phyloP scores from a whole-genome alignment of 2,329 filamentous ascomycete species.

The Penicillium sp. region DNA sequence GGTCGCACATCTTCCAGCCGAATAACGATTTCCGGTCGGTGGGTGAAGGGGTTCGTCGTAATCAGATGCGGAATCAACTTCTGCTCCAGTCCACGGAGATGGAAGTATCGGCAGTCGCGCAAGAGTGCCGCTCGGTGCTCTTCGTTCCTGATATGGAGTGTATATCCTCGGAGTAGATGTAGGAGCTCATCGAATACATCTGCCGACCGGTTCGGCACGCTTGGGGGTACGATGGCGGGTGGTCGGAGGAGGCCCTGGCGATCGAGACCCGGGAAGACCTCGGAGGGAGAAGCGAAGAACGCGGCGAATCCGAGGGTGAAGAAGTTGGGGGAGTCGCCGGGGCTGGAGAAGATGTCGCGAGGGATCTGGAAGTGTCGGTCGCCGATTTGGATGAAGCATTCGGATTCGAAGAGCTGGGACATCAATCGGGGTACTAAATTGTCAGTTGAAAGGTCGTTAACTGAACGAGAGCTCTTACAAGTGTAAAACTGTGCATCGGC shows the following conservation, averaged over 20 bases:
- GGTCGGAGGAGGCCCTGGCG: slow-evolving; percentile 78
- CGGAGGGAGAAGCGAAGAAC: slow-evolving; percentile 78
- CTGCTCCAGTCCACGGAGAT: slow-evolving; percentile 89
- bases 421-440: slow-evolving; percentile 81
- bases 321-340: slow-evolving; percentile 93
- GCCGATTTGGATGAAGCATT: slow-evolving; percentile 90
- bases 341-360: slow-evolving; percentile 79
- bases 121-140: slow-evolving; percentile 76
- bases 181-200: slow-evolving; percentile 82
- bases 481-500: slow-evolving; percentile 95
- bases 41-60: slow-evolving; percentile 70
- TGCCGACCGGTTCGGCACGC: slow-evolving; percentile 78
- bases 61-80: slow-evolving; percentile 76
- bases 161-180: slow-evolving; percentile 80
- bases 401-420: slow-evolving; percentile 86
- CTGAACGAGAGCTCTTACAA: slow-evolving; percentile 52
- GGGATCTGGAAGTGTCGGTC: slow-evolving; percentile 86
- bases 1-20: slow-evolving; percentile 86
- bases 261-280: slow-evolving; percentile 84
- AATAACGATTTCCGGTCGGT: slow-evolving; percentile 73
- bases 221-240: slow-evolving; percentile 80
- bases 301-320: slow-evolving; percentile 88
- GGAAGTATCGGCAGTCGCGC: slow-evolving; percentile 87
- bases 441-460: not conserved
- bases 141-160: slow-evolving; percentile 73